Evolutionary conservation across 805 yeast species (phyloP).

Genomic region (Hanseniaspora occidentalis): DNA sequence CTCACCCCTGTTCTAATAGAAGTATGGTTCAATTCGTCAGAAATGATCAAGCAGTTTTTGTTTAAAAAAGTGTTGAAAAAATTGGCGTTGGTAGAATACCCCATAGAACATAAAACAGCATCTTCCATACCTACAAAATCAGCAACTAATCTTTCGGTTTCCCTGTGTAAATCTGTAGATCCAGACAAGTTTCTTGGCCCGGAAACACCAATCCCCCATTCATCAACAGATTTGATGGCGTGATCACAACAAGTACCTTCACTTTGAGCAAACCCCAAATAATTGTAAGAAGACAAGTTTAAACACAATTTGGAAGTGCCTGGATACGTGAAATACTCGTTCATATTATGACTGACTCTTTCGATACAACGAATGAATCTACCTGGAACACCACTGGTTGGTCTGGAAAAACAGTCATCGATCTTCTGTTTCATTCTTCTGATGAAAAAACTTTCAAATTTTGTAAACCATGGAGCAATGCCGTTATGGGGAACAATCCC

Average conservation of each 20-base stretch:
- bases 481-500: constrained; percentile 73
- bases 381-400: constrained; percentile 97
- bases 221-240: constrained; percentile 49
- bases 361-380: constrained; percentile 74
- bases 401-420: constrained; percentile 91
- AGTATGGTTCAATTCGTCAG: constrained; percentile 92
- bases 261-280: constrained; percentile 93
- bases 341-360: constrained; percentile 55
- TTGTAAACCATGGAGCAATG: constrained; percentile 90
- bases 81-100: constrained; percentile 90
- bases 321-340: constrained; percentile 54
- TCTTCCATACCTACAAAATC: constrained; percentile 85
- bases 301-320: constrained; percentile 70
- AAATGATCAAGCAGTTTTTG: constrained; percentile 77
- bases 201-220: constrained; percentile 66
- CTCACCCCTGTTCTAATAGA: constrained; percentile 93
- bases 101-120: constrained; percentile 79
- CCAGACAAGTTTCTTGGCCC: constrained; percentile 72
- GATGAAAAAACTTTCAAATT: constrained; percentile 85
- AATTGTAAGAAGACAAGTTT: constrained; percentile 83
- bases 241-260: constrained; percentile 81
- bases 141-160: constrained; percentile 70
- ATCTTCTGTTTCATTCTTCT: constrained; percentile 84
- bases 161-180: constrained; percentile 56
- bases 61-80: constrained; percentile 75